Conservation (phyloP, 108 stramenopile genomes). For the Fistulifera pelliculosa region DNA sequence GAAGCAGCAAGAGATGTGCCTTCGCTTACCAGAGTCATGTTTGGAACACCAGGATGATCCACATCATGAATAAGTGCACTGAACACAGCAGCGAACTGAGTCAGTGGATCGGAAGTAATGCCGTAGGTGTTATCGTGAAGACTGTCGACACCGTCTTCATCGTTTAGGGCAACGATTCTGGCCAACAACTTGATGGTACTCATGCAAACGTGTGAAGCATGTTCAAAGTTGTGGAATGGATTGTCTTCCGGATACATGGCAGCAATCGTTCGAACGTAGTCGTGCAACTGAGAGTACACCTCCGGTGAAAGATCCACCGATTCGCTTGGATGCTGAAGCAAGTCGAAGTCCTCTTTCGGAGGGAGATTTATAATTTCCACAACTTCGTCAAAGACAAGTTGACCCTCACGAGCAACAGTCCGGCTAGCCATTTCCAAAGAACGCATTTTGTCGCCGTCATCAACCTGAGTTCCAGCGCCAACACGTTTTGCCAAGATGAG, state of each 20-base stretch:
- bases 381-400: slow-evolving; percentile 13
- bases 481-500: neutral
- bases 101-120: slow-evolving; percentile 9
- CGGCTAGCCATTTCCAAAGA: neutral
- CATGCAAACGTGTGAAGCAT: slow-evolving; percentile 13
- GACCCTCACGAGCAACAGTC: neutral
- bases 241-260: slow-evolving; percentile 21
- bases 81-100: slow-evolving; percentile 12
- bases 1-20: slow-evolving; percentile 14
- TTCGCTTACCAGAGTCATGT: slow-evolving; percentile 40
- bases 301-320: neutral
- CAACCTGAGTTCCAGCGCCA: neutral
- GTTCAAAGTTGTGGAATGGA: slow-evolving; percentile 19
- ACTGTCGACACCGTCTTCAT: neutral
- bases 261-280: slow-evolving; percentile 23
- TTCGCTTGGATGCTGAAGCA: neutral
- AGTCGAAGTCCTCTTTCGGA: neutral
- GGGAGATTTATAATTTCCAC: slow-evolving; percentile 7
- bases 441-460: neutral
- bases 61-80: slow-evolving; percentile 10
- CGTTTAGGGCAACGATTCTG: slow-evolving; percentile 6
- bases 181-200: slow-evolving; percentile 1
- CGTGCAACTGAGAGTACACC: slow-evolving; percentile 24
- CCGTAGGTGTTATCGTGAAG: slow-evolving; percentile 19
- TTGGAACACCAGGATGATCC: slow-evolving; percentile 21